phyloP scores from a whole-genome alignment of 805 yeast genomes.

The Kodamaea lidongshanica region DNA sequence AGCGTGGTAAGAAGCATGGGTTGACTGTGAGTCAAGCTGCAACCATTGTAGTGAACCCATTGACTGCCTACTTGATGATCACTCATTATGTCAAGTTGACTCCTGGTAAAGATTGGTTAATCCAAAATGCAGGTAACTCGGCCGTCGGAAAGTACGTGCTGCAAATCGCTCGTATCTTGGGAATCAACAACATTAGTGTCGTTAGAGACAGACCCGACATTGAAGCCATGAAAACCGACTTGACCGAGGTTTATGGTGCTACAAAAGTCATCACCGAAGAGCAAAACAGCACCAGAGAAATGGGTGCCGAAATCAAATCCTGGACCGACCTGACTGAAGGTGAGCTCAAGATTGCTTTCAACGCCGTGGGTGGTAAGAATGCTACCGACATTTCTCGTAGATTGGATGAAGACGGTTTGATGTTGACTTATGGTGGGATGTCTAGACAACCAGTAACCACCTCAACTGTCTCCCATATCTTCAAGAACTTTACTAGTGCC shows the following conservation, averaged over 20 bases:
- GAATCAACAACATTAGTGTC: constrained; percentile 78
- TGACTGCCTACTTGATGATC: constrained; percentile 86
- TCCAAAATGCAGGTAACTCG: constrained; percentile 95
- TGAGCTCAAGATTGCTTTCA: constrained; percentile 70
- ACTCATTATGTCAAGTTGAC: constrained; percentile 56
- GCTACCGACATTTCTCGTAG: constrained; percentile 80
- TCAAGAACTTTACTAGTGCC: constrained; percentile 75
- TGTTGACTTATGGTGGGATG: constrained; percentile 97
- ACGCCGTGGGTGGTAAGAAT: constrained; percentile 90
- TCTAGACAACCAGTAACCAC: constrained; percentile 89
- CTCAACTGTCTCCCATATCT: constrained; percentile 84
- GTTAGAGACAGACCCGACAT: constrained; percentile 81
- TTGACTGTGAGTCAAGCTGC: constrained; percentile 61
- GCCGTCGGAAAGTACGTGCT: constrained; percentile 91
- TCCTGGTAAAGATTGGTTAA: constrained; percentile 76
- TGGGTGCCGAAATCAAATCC: constrained; percentile 51
- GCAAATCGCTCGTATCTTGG: constrained; percentile 75
- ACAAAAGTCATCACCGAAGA: constrained; percentile 86
- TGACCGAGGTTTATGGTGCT: constrained; percentile 64
- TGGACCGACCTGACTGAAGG: constrained; percentile 46
- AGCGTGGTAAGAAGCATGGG: constrained; percentile 23
- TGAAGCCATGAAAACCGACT: constrained; percentile 47
- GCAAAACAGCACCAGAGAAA: constrained; percentile 64
- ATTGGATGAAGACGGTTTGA: constrained; percentile 62
- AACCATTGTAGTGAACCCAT: constrained; percentile 86